Conservation (phyloP, 768 basidiomycete species). For the Porpolomopsis calyptriformis region DNA sequence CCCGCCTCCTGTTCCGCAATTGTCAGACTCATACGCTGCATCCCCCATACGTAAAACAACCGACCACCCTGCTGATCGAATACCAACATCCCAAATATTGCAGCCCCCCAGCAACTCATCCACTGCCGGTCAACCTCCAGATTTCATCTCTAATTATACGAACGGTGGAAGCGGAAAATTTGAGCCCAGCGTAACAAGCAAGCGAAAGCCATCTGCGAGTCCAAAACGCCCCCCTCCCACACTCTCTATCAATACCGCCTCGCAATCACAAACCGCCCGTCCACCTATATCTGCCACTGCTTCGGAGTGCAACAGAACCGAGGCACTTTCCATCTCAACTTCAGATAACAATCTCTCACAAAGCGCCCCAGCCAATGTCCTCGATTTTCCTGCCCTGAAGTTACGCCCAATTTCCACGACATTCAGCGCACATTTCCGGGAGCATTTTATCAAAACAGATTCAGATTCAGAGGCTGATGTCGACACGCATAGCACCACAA, state of each 20-base stretch:
- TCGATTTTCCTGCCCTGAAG: conserved; percentile 56
- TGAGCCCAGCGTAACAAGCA: background rate
- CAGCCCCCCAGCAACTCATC: conserved; percentile 19
- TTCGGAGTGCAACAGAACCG: conserved; percentile 18
- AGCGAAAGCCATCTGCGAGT: conserved; percentile 14
- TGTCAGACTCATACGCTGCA: conserved; percentile 29
- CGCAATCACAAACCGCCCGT: conserved; percentile 15
- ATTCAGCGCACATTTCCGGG: conserved; percentile 61
- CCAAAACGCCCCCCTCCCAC: conserved; percentile 30
- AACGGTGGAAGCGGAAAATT: background rate
- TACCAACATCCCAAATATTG: too few relatives aligned
- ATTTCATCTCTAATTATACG: background rate
- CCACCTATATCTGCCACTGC: conserved; percentile 15
- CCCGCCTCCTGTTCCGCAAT: conserved; percentile 49
- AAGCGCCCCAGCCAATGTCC: conserved; percentile 56
- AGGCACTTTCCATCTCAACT: conserved; percentile 11
- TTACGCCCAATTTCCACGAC: conserved; percentile 67
- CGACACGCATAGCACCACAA: conserved; percentile 43
- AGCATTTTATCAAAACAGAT: conserved; percentile 29
- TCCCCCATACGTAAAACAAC: conserved; percentile 18
- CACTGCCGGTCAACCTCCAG: conserved; percentile 8
- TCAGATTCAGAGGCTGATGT: conserved; percentile 29
- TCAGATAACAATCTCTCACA: conserved; percentile 24
- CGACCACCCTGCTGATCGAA: too few relatives aligned
- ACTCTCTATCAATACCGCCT: conserved; percentile 32